A percentile compares a stretch with the other conserved stretches of the same genome.
Conservation (phyloP, 192 early-diverging fungal species). For the Coemansia guatemalensis region DNA sequence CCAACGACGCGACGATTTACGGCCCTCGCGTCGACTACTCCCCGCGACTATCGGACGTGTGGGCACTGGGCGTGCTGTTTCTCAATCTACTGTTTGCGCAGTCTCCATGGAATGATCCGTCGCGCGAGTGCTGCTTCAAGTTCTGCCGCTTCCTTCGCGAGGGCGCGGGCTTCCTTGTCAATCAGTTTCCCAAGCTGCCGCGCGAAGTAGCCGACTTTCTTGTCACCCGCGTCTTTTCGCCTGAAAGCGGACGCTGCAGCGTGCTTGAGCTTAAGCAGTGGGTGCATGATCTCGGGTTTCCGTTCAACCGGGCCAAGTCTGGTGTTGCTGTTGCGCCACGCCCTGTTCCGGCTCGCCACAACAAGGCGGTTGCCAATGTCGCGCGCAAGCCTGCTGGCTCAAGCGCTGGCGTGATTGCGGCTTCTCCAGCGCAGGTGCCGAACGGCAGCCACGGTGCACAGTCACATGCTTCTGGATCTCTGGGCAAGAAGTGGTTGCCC, state of each 20-base stretch:
- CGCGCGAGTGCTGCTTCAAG: constrained; percentile 57
- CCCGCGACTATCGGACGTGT: constrained; percentile 64
- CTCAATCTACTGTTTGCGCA: constrained; percentile 71
- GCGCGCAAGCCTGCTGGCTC: constrained; percentile 13
- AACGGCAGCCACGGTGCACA: too few relatives aligned
- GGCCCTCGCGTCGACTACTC: constrained; percentile 60
- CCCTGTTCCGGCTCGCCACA: constrained; percentile 26
- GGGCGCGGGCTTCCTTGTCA: constrained; percentile 59
- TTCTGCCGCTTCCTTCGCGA: constrained; percentile 63
- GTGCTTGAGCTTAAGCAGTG: constrained; percentile 57
- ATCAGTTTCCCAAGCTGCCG: constrained; percentile 59
- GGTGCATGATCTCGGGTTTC: constrained; percentile 44
- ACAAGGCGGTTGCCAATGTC: constrained; percentile 13
- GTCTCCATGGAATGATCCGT: constrained; percentile 72
- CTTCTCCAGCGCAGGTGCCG: neutral
- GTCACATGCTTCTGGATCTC: constrained; percentile 12
- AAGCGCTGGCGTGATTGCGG: neutral
- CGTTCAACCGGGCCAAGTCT: constrained; percentile 34
- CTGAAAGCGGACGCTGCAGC: constrained; percentile 55
- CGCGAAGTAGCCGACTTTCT: constrained; percentile 64
- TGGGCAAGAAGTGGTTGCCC: constrained; percentile 43
- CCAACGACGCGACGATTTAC: constrained; percentile 48
- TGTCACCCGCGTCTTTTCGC: constrained; percentile 61
- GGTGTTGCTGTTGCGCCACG: neutral
- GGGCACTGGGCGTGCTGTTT: constrained; percentile 73